A percentile compares a stretch with the other conserved stretches of the same genome.
These are phyloP conservation scores for Trametes gibbosa DNA, from an alignment of 768 basidiomycete genomes.

Conservation along the genomic window DNA sequence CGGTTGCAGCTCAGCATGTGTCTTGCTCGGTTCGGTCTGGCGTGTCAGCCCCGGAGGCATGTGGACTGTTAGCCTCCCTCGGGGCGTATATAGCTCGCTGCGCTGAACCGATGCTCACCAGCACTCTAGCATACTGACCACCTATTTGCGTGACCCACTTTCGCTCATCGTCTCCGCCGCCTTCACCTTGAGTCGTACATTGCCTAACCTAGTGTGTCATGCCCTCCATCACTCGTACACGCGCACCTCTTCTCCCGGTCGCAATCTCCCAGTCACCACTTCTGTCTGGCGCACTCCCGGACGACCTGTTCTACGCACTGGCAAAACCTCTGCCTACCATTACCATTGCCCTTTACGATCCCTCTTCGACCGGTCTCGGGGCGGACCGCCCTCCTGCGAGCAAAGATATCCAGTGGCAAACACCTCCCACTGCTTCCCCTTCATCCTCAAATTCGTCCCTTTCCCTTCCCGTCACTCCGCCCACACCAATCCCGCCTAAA, in stretches of 20 bases:
- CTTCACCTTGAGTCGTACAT: background rate
- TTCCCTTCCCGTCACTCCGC: conserved; percentile 3
- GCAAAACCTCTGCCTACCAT: conserved; percentile 16
- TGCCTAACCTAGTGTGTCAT: background rate
- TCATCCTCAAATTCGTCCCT: background rate
- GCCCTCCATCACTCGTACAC: conserved; percentile 10
- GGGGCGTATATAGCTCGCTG: background rate
- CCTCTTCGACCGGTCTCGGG: background rate
- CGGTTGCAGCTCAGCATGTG: background rate
- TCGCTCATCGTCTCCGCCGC: background rate
- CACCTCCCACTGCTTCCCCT: background rate
- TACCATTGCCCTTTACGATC: conserved; percentile 3
- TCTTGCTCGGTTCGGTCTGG: conserved; percentile 6
- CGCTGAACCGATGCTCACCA: background rate
- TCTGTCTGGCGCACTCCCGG: conserved; percentile 21
- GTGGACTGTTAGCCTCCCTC: background rate
- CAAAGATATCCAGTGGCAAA: background rate
- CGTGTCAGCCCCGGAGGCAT: conserved; percentile 1
- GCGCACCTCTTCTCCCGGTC: conserved; percentile 26
- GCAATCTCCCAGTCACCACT: conserved; percentile 32
- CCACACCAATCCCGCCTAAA: conserved; percentile 22
- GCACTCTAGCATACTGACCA: conserved; percentile 16
- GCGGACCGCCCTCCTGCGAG: background rate
- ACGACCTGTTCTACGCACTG: conserved; percentile 21
- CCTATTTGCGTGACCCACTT: background rate